These are phyloP conservation scores for Petunia hybrid DNA, from an alignment of 305 asterid genomes.

Conservation along the genomic window DNA sequence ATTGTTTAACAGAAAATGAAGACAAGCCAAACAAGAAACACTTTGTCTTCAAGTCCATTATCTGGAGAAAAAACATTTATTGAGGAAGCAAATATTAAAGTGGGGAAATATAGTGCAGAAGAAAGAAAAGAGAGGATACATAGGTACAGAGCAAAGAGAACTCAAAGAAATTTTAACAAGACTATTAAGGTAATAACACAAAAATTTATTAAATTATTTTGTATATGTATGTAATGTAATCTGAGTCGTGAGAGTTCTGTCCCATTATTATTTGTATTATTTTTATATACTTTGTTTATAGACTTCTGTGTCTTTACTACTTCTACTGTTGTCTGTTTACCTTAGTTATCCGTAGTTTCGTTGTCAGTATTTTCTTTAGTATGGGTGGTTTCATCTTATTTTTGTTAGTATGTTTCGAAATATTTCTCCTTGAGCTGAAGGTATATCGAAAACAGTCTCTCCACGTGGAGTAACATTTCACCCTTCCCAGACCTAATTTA, in stretches of 20 bases:
- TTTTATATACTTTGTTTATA: no score
- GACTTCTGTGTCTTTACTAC: no score
- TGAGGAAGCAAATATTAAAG: conserved; percentile 77
- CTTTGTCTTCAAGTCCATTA: conserved; percentile 65
- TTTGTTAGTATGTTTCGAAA: no score
- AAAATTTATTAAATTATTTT: not conserved
- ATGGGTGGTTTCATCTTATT: no score
- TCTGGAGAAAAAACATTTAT: conserved; percentile 55
- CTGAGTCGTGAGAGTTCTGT: no score
- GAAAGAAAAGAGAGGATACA: conserved; percentile 85
- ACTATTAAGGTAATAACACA: conserved; percentile 72
- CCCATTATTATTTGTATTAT: not conserved
- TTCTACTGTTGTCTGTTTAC: no score
- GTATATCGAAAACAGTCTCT: no score
- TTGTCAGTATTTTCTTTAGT: no score
- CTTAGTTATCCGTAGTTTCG: no score
- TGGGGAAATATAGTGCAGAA: conserved; percentile 67
- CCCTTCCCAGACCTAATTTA: no score
- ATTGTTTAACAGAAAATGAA: conserved; percentile 53
- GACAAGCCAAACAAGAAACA: conserved; percentile 42
- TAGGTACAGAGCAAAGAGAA: conserved; percentile 80
- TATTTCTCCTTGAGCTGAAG: no score
- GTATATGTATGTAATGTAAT: no score
- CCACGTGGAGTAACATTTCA: not conserved
- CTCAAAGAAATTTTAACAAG: conserved; percentile 83